Base-by-base conservation (phyloP, 2,329 filamentous ascomycete species). In the Geosmithia flava region DNA sequence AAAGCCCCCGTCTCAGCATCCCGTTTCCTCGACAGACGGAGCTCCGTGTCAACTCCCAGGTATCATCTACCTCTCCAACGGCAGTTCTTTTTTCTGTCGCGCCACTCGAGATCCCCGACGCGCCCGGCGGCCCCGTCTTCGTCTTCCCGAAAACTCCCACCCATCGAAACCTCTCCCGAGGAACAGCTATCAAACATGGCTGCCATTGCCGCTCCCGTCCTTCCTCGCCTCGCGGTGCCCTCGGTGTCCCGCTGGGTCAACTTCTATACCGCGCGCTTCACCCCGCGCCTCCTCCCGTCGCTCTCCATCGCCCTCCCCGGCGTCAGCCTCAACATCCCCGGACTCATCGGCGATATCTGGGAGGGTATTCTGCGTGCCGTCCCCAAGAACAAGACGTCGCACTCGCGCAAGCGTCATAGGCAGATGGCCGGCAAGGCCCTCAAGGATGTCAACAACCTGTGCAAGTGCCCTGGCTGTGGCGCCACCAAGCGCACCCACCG, bases 371-470 rank as follows among this genome's bases (percentile, higher is more conserved):
- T 98, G 55, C 83, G 83, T 55, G 93, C 93, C 1, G 93, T 97
- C 16, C 93, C 93, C 5, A 98, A 98, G 77, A 97, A 95, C 72
- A 98, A 97, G 78, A 94, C 89, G 33, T 96, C 91, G 42, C 88
- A 98, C 66, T 87, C 87, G 73, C 95, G 93, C 72, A 95, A 89
- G 75, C 79, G 93, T 57, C 83, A 89, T 62, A 81, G 94, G 59
- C 89, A 95, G 62, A 85, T 97, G 83, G 91, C 90, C 20, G 93
- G 93, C 60, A 98, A 98, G 70, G 91, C 83, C 43, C 68, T 98
- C 57, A 87, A 95, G 69, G 93, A 98, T 62, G 81, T 95, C 50
- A 93, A 85, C 53, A 78, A 80, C 48, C 69, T 98, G 56, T 95
- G 89, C 70, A 87, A 81, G 60, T 98, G 93, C 63, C 86, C 91